These are phyloP conservation scores for Claviceps cyperi DNA, from an alignment of 2,329 filamentous ascomycete genomes.

Conservation along the genomic window DNA sequence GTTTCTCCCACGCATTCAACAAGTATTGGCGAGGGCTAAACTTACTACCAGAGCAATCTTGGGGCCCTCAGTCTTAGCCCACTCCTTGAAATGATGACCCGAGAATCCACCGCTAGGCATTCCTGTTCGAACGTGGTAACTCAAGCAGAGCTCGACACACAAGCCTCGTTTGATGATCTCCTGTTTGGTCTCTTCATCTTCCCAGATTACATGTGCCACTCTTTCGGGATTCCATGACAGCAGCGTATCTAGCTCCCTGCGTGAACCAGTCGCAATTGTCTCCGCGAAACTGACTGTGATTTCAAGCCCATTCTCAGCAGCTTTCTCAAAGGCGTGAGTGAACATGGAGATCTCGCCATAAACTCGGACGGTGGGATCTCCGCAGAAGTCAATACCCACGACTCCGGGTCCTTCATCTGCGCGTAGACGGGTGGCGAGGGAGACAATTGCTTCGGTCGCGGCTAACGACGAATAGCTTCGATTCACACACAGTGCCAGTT, in stretches of 20 bases:
- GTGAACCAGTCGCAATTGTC: slow-evolving; percentile 38
- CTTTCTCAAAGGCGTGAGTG: slow-evolving; percentile 40
- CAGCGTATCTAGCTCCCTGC: slow-evolving; percentile 47
- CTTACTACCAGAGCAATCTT: slow-evolving; percentile 56
- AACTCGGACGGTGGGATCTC: slow-evolving; percentile 43
- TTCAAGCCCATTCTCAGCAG: slow-evolving; percentile 38
- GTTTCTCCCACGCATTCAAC: neutral
- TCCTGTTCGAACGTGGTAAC: slow-evolving; percentile 65
- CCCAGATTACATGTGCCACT: slow-evolving; percentile 67
- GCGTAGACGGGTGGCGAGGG: slow-evolving; percentile 37
- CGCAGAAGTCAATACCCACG: slow-evolving; percentile 66
- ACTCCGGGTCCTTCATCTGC: slow-evolving; percentile 38
- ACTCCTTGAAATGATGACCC: slow-evolving; percentile 66
- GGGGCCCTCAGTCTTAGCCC: slow-evolving; percentile 44
- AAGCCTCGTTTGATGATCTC: slow-evolving; percentile 38
- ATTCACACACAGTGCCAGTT: slow-evolving; percentile 63
- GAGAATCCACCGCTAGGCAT: slow-evolving; percentile 52
- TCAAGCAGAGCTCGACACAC: slow-evolving; percentile 63
- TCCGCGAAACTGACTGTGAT: slow-evolving; percentile 73
- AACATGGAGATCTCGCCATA: slow-evolving; percentile 47
- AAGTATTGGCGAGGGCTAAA: neutral
- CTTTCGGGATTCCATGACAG: slow-evolving; percentile 52
- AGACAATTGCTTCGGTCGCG: slow-evolving; percentile 49
- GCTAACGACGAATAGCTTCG: slow-evolving; percentile 40
- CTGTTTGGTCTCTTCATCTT: slow-evolving; percentile 42